Evolutionary conservation across 2,329 filamentous ascomycete genomes (phyloP).

Genomic region (Cordyceps cicadae): DNA sequence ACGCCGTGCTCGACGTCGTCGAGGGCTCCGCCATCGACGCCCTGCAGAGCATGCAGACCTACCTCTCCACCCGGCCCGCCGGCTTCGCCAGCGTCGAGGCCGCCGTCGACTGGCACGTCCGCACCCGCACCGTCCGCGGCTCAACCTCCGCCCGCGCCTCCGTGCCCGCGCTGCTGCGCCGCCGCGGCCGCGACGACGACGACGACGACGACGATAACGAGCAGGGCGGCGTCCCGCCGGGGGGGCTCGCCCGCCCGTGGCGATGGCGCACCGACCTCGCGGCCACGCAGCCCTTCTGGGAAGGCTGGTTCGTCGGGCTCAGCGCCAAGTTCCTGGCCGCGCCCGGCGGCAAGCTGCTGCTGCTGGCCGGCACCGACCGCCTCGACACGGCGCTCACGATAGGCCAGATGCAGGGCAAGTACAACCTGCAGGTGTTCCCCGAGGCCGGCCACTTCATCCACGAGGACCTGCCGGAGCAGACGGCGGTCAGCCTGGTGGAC

Average conservation of each 20-base stretch:
- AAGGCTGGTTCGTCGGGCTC: slow-evolving; percentile 83
- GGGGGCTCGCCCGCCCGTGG: slow-evolving; percentile 46
- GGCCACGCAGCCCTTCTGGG: slow-evolving; percentile 84
- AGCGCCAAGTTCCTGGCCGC: slow-evolving; percentile 80
- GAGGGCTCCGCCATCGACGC: slow-evolving; percentile 95
- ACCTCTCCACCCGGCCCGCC: slow-evolving; percentile 71
- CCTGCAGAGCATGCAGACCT: slow-evolving; percentile 86
- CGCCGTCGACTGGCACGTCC: slow-evolving; percentile 89
- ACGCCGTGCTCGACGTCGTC: slow-evolving; percentile 88
- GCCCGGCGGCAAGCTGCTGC: slow-evolving; percentile 71
- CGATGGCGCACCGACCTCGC: slow-evolving; percentile 79
- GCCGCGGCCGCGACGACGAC: slow-evolving; percentile 33
- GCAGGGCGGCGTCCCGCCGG: slow-evolving; percentile 29
- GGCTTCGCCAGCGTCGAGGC: slow-evolving; percentile 70
- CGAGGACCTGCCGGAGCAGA: slow-evolving; percentile 88
- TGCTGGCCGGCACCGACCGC: slow-evolving; percentile 83
- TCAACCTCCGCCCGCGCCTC: slow-evolving; percentile 74
- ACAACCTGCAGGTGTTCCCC: slow-evolving; percentile 87
- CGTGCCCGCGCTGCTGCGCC: slow-evolving; percentile 60
- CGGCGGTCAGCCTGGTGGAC: slow-evolving; percentile 74
- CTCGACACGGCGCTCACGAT: slow-evolving; percentile 89
- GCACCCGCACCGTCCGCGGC: slow-evolving; percentile 80
- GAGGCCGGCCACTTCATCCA: slow-evolving; percentile 96
- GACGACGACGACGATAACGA: slow-evolving; percentile 31
- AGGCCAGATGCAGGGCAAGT: slow-evolving; percentile 97